Evolutionary conservation across 1,284 basidiomycete species (phyloP).

Genomic region (Tetrapyrgos nigripes): DNA sequence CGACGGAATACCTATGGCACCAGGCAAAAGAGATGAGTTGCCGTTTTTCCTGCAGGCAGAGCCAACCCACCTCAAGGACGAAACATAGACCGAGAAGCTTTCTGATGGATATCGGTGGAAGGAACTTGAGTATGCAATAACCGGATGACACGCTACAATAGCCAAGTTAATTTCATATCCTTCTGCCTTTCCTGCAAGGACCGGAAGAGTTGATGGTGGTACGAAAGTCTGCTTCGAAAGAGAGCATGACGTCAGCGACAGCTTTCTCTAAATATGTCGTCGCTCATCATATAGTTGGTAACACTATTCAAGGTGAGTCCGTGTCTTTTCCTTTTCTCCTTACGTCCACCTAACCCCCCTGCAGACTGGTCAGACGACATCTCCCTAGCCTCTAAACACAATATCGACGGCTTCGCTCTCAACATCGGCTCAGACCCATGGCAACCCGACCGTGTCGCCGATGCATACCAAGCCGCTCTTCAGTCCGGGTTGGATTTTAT

Average conservation of each 20-base stretch:
- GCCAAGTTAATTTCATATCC: slow-evolving; percentile 93
- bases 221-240: slow-evolving; percentile 97
- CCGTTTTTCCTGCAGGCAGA: too few species aligned
- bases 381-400: slow-evolving; percentile 57
- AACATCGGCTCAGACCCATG: slow-evolving; percentile 73
- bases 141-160: slow-evolving; percentile 95
- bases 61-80: too few species aligned
- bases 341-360: too few species aligned
- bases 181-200: slow-evolving; percentile 98
- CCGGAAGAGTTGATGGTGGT: slow-evolving; percentile 99
- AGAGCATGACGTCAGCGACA: too few species aligned
- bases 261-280: slow-evolving; percentile 68
- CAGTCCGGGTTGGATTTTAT: slow-evolving; percentile 64
- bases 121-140: slow-evolving; percentile 93
- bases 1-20: too few species aligned
- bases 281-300: slow-evolving; percentile 75
- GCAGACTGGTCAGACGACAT: slow-evolving; percentile 69
- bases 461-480: slow-evolving; percentile 71
- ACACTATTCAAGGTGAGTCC: slow-evolving; percentile 55
- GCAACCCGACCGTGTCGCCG: slow-evolving; percentile 65
- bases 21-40: too few species aligned
- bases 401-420: slow-evolving; percentile 73
- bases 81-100: too few species aligned
- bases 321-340: too few species aligned
- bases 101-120: too few species aligned